phyloP scores from a whole-genome alignment of 106 monocot species.

The Acorus gramineus region DNA sequence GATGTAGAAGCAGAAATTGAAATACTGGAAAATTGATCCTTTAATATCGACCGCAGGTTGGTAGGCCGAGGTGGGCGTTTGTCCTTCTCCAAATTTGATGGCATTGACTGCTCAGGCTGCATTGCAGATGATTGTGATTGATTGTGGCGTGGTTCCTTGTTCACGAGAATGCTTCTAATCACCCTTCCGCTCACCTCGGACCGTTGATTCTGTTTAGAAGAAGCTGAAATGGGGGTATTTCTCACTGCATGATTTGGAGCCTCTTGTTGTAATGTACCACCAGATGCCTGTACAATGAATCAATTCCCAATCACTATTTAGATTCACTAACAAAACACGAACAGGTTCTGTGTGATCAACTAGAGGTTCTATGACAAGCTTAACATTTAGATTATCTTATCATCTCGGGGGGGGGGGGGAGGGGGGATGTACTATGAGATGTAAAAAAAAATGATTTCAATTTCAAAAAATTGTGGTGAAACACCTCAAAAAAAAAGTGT shows the following conservation, averaged over 20 bases:
- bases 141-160: slow-evolving; percentile 36
- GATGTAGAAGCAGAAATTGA: slow-evolving; percentile 3
- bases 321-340: too few relatives aligned
- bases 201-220: slow-evolving; percentile 33
- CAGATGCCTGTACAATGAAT: background rate
- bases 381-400: too few relatives aligned
- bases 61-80: slow-evolving; percentile 61
- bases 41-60: slow-evolving; percentile 23
- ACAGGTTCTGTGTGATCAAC: too few relatives aligned
- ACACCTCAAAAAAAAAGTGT: too few relatives aligned
- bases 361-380: too few relatives aligned
- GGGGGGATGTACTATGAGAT: too few relatives aligned
- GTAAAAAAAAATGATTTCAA: too few relatives aligned
- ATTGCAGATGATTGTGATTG: slow-evolving; percentile 5
- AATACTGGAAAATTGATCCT: slow-evolving; percentile 20
- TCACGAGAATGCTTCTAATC: slow-evolving; percentile 68
- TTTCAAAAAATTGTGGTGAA: too few relatives aligned
- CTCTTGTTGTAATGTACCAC: slow-evolving; percentile 18
- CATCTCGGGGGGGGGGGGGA: too few relatives aligned
- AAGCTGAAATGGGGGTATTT: slow-evolving; percentile 18
- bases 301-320: background rate
- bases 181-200: slow-evolving; percentile 54
- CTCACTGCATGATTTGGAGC: slow-evolving; percentile 17
- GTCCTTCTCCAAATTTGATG: slow-evolving; percentile 36
- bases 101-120: slow-evolving; percentile 31